Conservation (phyloP, 306 rosid species). For the Rosa persica region DNA sequence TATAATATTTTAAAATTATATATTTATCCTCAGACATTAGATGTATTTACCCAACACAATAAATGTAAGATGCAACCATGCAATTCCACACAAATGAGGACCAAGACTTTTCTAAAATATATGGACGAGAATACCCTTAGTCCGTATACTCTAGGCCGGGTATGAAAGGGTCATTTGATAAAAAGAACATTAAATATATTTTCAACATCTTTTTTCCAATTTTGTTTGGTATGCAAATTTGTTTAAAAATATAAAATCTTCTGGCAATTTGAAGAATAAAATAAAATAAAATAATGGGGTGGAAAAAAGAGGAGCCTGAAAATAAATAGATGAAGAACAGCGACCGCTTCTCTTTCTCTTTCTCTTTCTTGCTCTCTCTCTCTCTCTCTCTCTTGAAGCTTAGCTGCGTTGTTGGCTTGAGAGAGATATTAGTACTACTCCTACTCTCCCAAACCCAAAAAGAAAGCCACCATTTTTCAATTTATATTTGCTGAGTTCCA, state of each 20-base stretch:
- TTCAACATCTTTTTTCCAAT: background rate
- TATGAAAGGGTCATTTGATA: conserved; percentile 29
- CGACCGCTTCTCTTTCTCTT: conserved; percentile 53
- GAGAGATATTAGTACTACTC: conserved; percentile 44
- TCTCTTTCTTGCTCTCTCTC: conserved; percentile 18
- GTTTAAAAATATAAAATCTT: conserved; percentile 19
- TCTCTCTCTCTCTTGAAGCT: conserved; percentile 29
- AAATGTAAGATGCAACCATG: background rate
- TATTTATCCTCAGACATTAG: too few species aligned
- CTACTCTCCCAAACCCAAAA: conserved; percentile 15
- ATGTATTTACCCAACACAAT: too few species aligned
- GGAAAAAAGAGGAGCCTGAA: conserved; percentile 32
- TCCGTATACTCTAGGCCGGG: background rate
- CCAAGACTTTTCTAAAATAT: background rate
- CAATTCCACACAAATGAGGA: background rate
- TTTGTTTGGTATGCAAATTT: conserved; percentile 3
- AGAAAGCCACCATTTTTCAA: conserved; percentile 46
- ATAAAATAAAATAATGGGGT: conserved; percentile 52
- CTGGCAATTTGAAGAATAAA: conserved; percentile 22
- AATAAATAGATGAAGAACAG: conserved; percentile 59
- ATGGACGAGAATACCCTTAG: background rate
- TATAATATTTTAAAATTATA: too few species aligned
- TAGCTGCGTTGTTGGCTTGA: conserved; percentile 37
- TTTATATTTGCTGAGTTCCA: conserved; percentile 31
- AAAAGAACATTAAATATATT: conserved; percentile 11